Base-by-base conservation (phyloP, 1,284 basidiomycete genomes). In the Cutaneotrichosporon mucoides region DNA sequence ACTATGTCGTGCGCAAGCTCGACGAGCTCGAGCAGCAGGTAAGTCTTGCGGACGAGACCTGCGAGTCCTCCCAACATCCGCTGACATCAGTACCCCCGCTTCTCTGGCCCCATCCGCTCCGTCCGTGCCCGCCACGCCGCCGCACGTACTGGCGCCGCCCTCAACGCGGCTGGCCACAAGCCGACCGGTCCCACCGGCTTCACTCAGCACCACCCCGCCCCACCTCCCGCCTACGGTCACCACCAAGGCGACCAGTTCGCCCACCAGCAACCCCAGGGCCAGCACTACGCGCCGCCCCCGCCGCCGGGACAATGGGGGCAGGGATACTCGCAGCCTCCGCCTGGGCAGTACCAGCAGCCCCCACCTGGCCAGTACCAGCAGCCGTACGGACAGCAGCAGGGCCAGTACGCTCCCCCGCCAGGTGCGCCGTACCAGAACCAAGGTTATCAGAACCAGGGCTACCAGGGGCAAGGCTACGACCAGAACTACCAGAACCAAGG, bases 1-100 rank as follows among this genome's bases (percentile, higher is more conserved):
- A 51, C 16, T 51, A 51, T 12, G 16, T 51, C 12, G 49, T 51
- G 37, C 49, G 49, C 16, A 51, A 41, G 37, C 49, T 51, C 38
- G 49, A 51, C 49, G 49, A 51, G 16, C 49, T 51, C 38, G 49
- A 51, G 49, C 49, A 51, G 49, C 49, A 51, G 38, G 49, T 51
- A 15, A 3, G 49, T 41, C 2, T 24, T 2, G 24, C 24, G n/a
- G n/a, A n/a, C n/a, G n/a, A n/a, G n/a, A n/a, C n/a, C n/a, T n/a
- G n/a, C n/a, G n/a, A n/a, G n/a, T n/a, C n/a, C n/a, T n/a, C n/a
- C n/a, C n/a, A n/a, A n/a, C n/a, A n/a, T n/a, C n/a, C n/a, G 38
- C 16, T 51, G 4, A 51, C 49, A 8, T 15, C 38, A 51, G 49
- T 51, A 51, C 49, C 49, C 49, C 16, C 49, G 49, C 37, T 41